Conservation (phyloP, 805 yeast genomes). For the Osmozyma mogii region DNA sequence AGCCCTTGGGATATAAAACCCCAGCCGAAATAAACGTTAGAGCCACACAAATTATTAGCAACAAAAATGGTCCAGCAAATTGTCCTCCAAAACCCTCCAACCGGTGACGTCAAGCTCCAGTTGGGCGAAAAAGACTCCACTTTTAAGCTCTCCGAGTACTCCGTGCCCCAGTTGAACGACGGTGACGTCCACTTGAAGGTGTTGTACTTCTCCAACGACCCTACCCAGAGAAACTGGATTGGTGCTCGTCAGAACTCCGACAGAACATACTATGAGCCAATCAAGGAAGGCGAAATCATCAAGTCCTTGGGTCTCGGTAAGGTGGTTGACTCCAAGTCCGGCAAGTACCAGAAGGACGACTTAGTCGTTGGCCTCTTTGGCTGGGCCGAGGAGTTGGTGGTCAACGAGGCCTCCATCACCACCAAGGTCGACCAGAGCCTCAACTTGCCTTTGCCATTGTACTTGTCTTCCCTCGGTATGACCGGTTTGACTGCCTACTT, state of each 20-base stretch:
- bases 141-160: slow-evolving; percentile 16
- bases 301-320: slow-evolving; percentile 40
- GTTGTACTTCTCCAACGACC: slow-evolving; percentile 48
- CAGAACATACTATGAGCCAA: slow-evolving; percentile 29
- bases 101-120: slow-evolving; percentile 12
- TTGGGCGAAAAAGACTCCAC: slow-evolving; percentile 22
- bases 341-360: slow-evolving; percentile 37
- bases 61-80: slow-evolving; percentile 11
- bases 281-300: slow-evolving; percentile 38
- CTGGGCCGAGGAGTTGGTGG: slow-evolving; percentile 44
- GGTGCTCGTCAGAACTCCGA: slow-evolving; percentile 23
- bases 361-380: slow-evolving; percentile 28
- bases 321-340: slow-evolving; percentile 40
- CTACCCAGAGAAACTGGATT: slow-evolving; percentile 56
- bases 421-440: slow-evolving; percentile 21
- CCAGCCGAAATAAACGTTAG: too few species aligned
- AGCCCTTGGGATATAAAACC: too few species aligned
- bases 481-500: slow-evolving; percentile 58
- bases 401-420: slow-evolving; percentile 18
- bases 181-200: slow-evolving; percentile 40
- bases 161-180: slow-evolving; percentile 15
- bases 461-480: slow-evolving; percentile 43
- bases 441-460: slow-evolving; percentile 33
- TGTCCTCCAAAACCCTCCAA: slow-evolving; percentile 17
- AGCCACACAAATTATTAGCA: too few species aligned